Percentiles rank a stretch among this genome's conserved stretches.
phyloP scores from a whole-genome alignment of 2,329 filamentous ascomycete species.

The Hymenoscyphus fraxineus region DNA sequence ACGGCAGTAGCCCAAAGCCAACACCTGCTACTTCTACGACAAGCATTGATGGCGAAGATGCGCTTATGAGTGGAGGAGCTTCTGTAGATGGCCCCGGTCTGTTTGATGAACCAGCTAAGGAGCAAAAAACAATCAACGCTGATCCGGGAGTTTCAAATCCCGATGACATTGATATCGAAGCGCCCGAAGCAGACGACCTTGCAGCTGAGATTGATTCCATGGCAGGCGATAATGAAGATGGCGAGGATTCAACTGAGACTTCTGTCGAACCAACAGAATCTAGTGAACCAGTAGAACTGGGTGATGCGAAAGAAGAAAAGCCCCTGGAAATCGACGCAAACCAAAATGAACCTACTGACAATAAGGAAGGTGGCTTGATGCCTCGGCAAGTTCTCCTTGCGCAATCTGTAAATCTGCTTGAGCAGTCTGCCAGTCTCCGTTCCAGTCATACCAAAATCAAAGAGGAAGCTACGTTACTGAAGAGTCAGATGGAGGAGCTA shows the following conservation, averaged over 20 bases:
- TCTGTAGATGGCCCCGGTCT: slow-evolving; percentile 21
- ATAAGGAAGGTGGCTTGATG: neutral
- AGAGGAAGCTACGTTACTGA: slow-evolving; percentile 14
- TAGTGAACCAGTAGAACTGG: neutral
- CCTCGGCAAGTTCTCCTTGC: neutral
- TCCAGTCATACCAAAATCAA: slow-evolving; percentile 11
- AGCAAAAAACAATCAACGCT: slow-evolving; percentile 14
- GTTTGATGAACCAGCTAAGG: slow-evolving; percentile 24
- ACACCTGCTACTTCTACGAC: slow-evolving; percentile 23
- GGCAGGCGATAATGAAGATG: neutral
- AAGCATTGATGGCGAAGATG: slow-evolving; percentile 16
- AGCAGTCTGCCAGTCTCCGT: slow-evolving; percentile 13
- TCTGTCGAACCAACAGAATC: neutral
- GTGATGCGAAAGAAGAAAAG: neutral
- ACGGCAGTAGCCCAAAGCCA: slow-evolving; percentile 20
- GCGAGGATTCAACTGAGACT: slow-evolving; percentile 1
- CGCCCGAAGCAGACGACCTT: slow-evolving; percentile 28
- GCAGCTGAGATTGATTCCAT: slow-evolving; percentile 27
- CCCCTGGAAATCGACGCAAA: neutral
- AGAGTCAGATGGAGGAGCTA: slow-evolving; percentile 26
- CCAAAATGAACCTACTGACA: neutral
- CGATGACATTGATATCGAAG: slow-evolving; percentile 35
- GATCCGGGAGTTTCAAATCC: slow-evolving; percentile 30
- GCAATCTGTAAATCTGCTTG: slow-evolving; percentile 6
- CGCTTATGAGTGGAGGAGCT: slow-evolving; percentile 14